phyloP scores from a whole-genome alignment of 345 rosid genomes.

The Arabidopsis arenosa region DNA sequence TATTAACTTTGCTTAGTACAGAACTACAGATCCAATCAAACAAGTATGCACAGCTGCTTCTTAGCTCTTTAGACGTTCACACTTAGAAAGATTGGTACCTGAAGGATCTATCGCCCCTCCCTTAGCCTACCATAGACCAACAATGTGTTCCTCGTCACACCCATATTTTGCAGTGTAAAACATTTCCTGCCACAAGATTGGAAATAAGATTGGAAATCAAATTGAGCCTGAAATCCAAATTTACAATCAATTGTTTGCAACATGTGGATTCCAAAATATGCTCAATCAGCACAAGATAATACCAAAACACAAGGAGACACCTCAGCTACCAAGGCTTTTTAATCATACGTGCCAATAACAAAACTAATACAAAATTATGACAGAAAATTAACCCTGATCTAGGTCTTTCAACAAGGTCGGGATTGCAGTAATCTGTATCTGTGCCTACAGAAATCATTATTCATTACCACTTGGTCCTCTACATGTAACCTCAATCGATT shows the following conservation, averaged over 20 bases:
- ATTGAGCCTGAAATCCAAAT: slow-evolving; percentile 1
- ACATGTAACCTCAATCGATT: neutral
- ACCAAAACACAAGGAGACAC: neutral
- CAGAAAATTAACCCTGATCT: neutral
- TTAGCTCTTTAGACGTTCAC: slow-evolving; percentile 15
- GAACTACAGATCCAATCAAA: slow-evolving; percentile 13
- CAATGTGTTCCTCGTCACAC: slow-evolving; percentile 56
- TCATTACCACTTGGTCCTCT: slow-evolving; percentile 1
- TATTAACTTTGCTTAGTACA: slow-evolving; percentile 18
- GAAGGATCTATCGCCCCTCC: slow-evolving; percentile 20
- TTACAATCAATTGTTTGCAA: slow-evolving; percentile 43
- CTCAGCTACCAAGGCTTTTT: neutral
- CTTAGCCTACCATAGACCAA: slow-evolving; percentile 18
- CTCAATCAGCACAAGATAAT: neutral
- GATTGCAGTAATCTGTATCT: neutral
- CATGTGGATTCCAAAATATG: slow-evolving; percentile 18
- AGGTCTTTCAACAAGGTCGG: neutral
- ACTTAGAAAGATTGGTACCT: slow-evolving; percentile 33
- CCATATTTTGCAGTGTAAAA: slow-evolving; percentile 48
- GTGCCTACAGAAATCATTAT: slow-evolving; percentile 1
- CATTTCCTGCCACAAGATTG: slow-evolving; percentile 53
- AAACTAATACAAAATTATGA: slow-evolving; percentile 6
- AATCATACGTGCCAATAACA: neutral
- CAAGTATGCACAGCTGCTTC: slow-evolving; percentile 4
- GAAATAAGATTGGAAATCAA: slow-evolving; percentile 9